Base-by-base conservation (phyloP, 306 rosid genomes). In the Glycyrrhiza uralensis region DNA sequence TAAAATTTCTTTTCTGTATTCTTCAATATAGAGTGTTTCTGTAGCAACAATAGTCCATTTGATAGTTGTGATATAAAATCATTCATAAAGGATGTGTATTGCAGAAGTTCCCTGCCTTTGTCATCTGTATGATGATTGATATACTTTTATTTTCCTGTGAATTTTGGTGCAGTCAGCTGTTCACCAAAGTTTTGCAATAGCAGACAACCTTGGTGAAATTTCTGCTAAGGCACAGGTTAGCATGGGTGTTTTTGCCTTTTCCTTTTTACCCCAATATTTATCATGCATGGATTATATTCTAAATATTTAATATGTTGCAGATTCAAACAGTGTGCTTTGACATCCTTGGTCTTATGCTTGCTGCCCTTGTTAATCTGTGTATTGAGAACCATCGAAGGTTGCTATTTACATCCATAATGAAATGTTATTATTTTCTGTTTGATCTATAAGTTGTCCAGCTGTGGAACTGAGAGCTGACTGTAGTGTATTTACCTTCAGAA, bases 281-380 rank as follows among this genome's bases (percentile, higher is more conserved):
- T 45, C 51, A 59, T 13, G 22, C 35, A 67, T 18, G 59, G 10
- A 18, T 51, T 33, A 20, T 68, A 30, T 62, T 49, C 52, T 70
- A 17, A 57, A 18, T 22, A 60, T 56, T 56, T 17, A 33, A 24
- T 58, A 67, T 29, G 65, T 68, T 82, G 82, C 89, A 93, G 98
- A 87, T 93, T 61, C 98, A 93, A 84, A 90, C 98, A 17, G 98
- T 90, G 59, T 93, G 98, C 88, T 93, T 88, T 83, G 98, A 93
- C 84, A 90, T 80, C 81, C 90, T 90, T 57, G 98, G 98, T 55
- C 93, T 93, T 49, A 66, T 81, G 80, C 90, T 90, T 30, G 97
- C 97, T 14, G 93, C 89, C 39, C 67, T 89, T 54, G 78, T 93
- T 69, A 93, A 88, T 79, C 10, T 88, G 80, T 59, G 79, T 73